These are phyloP conservation scores for Atractiella rhizophila DNA, from an alignment of 768 basidiomycete genomes.

Conservation along the genomic window DNA sequence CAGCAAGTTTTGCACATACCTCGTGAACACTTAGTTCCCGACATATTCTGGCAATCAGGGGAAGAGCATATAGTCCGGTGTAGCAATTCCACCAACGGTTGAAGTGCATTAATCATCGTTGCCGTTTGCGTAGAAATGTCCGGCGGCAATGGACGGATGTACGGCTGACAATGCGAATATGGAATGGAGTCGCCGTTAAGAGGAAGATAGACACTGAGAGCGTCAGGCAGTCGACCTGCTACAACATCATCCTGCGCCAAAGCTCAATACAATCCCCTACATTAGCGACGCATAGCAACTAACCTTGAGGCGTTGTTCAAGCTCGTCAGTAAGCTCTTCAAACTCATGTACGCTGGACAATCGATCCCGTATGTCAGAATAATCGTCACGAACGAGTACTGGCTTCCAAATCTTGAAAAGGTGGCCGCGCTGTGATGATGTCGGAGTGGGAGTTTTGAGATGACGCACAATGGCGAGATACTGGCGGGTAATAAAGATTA, in stretches of 20 bases:
- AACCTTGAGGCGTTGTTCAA: constrained; percentile 36
- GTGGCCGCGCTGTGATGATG: constrained; percentile 67
- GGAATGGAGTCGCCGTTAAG: constrained; percentile 24
- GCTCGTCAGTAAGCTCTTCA: constrained; percentile 29
- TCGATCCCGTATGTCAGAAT: constrained; percentile 45
- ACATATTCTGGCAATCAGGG: too few relatives aligned
- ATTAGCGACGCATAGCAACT: constrained; percentile 11
- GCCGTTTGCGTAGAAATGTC: too few relatives aligned
- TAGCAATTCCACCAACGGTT: too few relatives aligned
- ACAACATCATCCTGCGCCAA: not conserved
- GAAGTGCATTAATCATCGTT: too few relatives aligned
- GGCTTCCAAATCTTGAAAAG: constrained; percentile 77
- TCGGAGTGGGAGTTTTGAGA: constrained; percentile 42
- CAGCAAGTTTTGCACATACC: too few relatives aligned
- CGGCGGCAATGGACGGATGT: constrained; percentile 29
- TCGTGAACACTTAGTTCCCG: too few relatives aligned
- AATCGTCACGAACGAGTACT: constrained; percentile 29
- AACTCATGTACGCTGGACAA: constrained; percentile 28
- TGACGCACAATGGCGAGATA: constrained; percentile 55
- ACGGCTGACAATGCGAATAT: constrained; percentile 48
- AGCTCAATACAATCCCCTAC: not conserved
- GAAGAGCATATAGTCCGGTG: too few relatives aligned
- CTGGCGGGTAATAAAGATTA: constrained; percentile 41
- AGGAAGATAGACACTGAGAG: constrained; percentile 1
- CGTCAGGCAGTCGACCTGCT: not conserved